Evolutionary conservation across 306 rosid genomes (phyloP), one percentile per base, ranked within the genome.

Genomic region (Arachis stenosperma): DNA sequence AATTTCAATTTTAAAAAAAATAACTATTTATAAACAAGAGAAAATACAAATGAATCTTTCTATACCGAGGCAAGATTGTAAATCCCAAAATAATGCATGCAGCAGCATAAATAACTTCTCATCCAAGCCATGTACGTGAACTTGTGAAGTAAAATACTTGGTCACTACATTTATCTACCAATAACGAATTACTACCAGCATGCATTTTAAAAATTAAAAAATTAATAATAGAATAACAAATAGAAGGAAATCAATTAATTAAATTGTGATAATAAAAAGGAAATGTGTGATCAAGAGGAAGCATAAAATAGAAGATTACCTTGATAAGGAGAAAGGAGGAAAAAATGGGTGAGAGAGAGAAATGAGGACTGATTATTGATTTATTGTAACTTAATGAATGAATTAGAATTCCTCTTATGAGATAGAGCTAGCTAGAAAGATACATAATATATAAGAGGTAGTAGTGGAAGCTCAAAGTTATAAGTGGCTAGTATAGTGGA

Each of bases 251-350:
- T 22, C 42, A 37, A 8, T 10, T 10, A 12, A 2, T n/a, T n/a
- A n/a, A n/a, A 9, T 2, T 1, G 8, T 46, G 2, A 11, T 63
- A 64, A 7, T 70, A 1, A 52, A 66, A 52, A 79, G 60, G 8
- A 61, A 0, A 33, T 2, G 71, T 63, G 48, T 40, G 11, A 52
- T 43, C 9, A 53, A 54, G 22, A 81, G 65, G 43, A 76, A 59
- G 66, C 52, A 69, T 37, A 52, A 8, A 29, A 69, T 9, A 65
- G 54, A 81, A 76, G 48, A 33, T 76, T 59, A 75, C 84, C 78
- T 76, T 43, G 39, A n/a, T 33, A 75, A 81, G 12, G 37, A 33
- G 4, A 33, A 33, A 4, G 4, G 37, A 2, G 37, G 37, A 4
- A 4, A 33, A 33, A 33, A 33, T 33, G 37, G 37, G 37, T 33